A percentile compares a stretch with the other conserved stretches of the same genome.
phyloP scores from a whole-genome alignment of 2,329 filamentous ascomycete species.

The Colletotrichum sojae region DNA sequence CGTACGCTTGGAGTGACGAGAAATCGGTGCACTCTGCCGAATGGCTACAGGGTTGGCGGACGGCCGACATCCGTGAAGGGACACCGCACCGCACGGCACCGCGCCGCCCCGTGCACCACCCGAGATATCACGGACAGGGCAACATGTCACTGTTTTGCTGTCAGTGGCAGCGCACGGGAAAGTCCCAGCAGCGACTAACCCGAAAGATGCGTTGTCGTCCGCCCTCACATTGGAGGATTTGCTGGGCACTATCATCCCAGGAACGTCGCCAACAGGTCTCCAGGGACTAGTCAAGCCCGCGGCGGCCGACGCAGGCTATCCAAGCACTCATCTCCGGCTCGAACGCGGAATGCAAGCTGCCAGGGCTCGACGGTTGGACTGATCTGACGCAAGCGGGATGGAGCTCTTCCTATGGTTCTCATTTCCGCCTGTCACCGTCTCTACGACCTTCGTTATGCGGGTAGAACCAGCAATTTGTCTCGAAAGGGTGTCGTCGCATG shows the following conservation, averaged over 20 bases:
- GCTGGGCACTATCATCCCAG: conserved; percentile 25
- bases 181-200: background rate
- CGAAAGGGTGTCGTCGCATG: conserved; percentile 23
- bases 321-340: conserved; percentile 12
- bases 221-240: conserved; percentile 20
- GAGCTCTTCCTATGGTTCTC: background rate
- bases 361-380: background rate
- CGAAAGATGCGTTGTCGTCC: background rate
- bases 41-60: conserved; percentile 2
- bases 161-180: conserved; percentile 9
- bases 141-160: conserved; percentile 20
- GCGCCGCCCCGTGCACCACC: background rate
- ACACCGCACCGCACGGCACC: background rate
- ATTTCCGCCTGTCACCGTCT: background rate
- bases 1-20: too few relatives aligned
- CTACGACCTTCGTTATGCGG: background rate
- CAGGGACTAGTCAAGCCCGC: background rate
- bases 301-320: background rate
- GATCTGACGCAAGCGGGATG: background rate
- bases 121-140: background rate
- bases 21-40: background rate
- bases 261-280: background rate
- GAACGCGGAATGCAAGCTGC: background rate
- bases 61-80: background rate
- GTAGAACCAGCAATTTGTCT: background rate